Evolutionary conservation across 768 basidiomycete genomes (phyloP).

Genomic region (Gloeophyllum trabeum): DNA sequence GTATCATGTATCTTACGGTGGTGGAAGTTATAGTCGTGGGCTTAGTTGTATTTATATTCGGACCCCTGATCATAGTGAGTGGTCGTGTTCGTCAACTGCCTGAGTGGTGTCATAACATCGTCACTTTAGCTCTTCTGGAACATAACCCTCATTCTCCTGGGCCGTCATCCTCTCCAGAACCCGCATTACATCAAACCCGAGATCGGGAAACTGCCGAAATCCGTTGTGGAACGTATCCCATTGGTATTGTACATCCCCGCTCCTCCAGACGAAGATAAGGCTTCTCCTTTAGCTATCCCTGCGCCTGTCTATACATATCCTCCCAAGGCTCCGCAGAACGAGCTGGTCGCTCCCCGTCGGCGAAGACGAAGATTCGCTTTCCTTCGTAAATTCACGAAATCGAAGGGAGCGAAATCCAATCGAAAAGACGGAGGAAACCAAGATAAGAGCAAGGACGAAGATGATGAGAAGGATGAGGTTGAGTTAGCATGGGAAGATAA

Average conservation of each 20-base stretch:
- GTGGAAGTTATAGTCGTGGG: conserved; percentile 66
- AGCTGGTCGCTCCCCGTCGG: conserved; percentile 18
- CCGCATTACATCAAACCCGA: conserved; percentile 68
- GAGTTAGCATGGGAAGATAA: conserved; percentile 58
- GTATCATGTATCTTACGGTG: conserved; percentile 68
- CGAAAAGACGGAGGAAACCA: conserved; percentile 10
- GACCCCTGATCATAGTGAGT: conserved; percentile 70
- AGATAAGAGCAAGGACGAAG: conserved; percentile 9
- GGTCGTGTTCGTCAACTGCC: too few relatives aligned
- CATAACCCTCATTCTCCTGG: conserved; percentile 66
- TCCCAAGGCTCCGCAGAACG: conserved; percentile 29
- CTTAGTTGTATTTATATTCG: conserved; percentile 66
- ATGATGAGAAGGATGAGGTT: conserved; percentile 18
- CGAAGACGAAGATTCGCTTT: conserved; percentile 43
- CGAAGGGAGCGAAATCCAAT: conserved; percentile 14
- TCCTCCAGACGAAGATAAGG: conserved; percentile 38
- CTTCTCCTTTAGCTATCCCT: conserved; percentile 28
- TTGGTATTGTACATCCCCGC: conserved; percentile 80
- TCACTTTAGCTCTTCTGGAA: conserved; percentile 57
- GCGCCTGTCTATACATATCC: conserved; percentile 49
- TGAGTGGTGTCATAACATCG: background rate
- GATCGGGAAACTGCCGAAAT: conserved; percentile 60
- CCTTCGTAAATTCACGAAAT: conserved; percentile 5
- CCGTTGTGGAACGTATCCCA: conserved; percentile 69
- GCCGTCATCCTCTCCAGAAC: conserved; percentile 70